A percentile compares a stretch with the other conserved stretches of the same genome.
Conservation (phyloP, 441 rosid genomes). For the Biscutella auriculata region DNA sequence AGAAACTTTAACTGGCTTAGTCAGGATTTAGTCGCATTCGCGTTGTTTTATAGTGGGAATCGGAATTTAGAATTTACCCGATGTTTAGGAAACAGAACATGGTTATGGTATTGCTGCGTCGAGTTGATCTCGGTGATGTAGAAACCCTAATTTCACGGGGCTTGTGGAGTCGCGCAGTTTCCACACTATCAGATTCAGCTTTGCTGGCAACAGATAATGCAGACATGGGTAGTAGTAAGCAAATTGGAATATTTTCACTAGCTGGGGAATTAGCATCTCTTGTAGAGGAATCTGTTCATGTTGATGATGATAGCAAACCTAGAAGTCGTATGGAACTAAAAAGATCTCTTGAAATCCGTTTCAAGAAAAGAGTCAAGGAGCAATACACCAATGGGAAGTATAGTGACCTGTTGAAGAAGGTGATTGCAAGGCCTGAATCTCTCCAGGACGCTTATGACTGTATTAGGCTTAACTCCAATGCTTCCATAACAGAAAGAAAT, state of each 20-base stretch:
- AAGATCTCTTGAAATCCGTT: slow-evolving; percentile 46
- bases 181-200: not conserved
- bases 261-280: slow-evolving; percentile 56
- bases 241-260: slow-evolving; percentile 25
- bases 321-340: slow-evolving; percentile 62
- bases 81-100: slow-evolving; percentile 17
- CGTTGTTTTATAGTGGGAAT: not conserved
- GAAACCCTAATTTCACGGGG: slow-evolving; percentile 9
- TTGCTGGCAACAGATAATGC: slow-evolving; percentile 18
- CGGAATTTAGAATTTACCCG: not conserved
- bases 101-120: slow-evolving; percentile 4
- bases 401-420: slow-evolving; percentile 37
- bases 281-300: slow-evolving; percentile 43
- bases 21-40: not conserved
- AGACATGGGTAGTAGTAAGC: slow-evolving; percentile 12
- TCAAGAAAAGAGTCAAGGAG: slow-evolving; percentile 79
- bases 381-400: slow-evolving; percentile 57
- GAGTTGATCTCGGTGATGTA: not conserved
- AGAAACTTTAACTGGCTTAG: not conserved
- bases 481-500: slow-evolving; percentile 23
- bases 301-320: slow-evolving; percentile 29
- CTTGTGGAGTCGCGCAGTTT: not conserved
- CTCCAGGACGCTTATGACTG: slow-evolving; percentile 65
- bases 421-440: slow-evolving; percentile 56
- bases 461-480: slow-evolving; percentile 56